phyloP scores from a whole-genome alignment of 257 asterid species.

The Fraxinus excelsior region DNA sequence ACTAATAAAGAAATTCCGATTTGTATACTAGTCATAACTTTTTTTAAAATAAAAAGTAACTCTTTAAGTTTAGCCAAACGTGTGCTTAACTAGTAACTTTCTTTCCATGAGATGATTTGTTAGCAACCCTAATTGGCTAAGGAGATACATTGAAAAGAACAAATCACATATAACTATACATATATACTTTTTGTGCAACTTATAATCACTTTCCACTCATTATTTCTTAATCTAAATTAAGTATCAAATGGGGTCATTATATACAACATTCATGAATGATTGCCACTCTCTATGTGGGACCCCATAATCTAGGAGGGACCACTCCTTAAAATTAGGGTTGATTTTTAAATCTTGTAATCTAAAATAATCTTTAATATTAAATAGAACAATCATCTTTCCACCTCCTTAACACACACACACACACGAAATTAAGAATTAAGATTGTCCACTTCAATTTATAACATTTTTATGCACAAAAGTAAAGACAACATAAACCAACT shows the following conservation, averaged over 20 bases:
- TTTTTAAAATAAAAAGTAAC: too few species aligned
- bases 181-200: constrained; percentile 41
- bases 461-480: background rate
- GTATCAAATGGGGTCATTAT: constrained; percentile 13
- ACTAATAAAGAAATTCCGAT: too few species aligned
- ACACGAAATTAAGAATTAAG: too few species aligned
- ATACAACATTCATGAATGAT: constrained; percentile 35
- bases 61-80: too few species aligned
- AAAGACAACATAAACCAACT: constrained; percentile 20
- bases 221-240: constrained; percentile 19
- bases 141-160: constrained; percentile 14
- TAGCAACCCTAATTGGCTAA: constrained; percentile 51
- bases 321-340: constrained; percentile 24
- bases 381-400: constrained; percentile 21
- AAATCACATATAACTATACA: constrained; percentile 17
- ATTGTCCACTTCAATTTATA: background rate
- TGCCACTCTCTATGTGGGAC: constrained; percentile 37
- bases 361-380: constrained; percentile 9
- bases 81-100: background rate
- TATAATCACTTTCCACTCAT: constrained; percentile 44
- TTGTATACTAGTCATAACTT: too few species aligned
- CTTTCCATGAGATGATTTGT: constrained; percentile 19
- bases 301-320: constrained; percentile 31
- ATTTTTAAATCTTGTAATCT: constrained; percentile 2
- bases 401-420: too few species aligned